These are phyloP conservation scores for Globisporangium mamillatum DNA, from an alignment of 352 stramenopile species.

Conservation along the genomic window DNA sequence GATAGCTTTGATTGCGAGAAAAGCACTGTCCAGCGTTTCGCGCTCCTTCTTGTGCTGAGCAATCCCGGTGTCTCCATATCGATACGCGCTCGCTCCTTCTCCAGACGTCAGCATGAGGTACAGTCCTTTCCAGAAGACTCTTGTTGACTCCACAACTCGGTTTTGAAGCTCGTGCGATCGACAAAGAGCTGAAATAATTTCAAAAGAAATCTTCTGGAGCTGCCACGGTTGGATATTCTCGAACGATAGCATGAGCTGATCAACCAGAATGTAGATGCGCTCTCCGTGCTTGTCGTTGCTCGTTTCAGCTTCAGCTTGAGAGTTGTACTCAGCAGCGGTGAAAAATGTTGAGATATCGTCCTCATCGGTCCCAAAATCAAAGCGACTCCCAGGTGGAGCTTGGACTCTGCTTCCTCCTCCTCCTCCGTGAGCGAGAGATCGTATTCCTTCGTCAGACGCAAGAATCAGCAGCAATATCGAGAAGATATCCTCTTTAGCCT, in stretches of 20 bases:
- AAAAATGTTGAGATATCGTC: conserved; percentile 55
- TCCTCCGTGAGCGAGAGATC: conserved; percentile 30
- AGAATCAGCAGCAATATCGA: conserved; percentile 50
- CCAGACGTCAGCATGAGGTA: conserved; percentile 74
- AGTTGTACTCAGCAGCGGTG: conserved; percentile 47
- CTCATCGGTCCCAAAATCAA: conserved; percentile 40
- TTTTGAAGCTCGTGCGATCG: conserved; percentile 47
- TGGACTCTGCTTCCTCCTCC: background rate
- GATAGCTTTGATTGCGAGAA: conserved; percentile 56
- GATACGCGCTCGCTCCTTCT: conserved; percentile 46
- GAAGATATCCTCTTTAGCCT: conserved; percentile 52
- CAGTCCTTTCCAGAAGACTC: conserved; percentile 76
- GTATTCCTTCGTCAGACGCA: conserved; percentile 42
- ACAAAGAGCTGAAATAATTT: conserved; percentile 70
- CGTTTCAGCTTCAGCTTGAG: conserved; percentile 29
- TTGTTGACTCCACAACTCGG: conserved; percentile 59
- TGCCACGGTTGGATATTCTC: conserved; percentile 79
- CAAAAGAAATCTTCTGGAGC: conserved; percentile 75
- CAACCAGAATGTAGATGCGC: conserved; percentile 57
- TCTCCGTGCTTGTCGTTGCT: conserved; percentile 34
- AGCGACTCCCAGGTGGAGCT: conserved; percentile 21
- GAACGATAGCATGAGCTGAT: conserved; percentile 63
- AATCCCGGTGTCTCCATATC: conserved; percentile 28
- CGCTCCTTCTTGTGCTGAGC: conserved; percentile 54
- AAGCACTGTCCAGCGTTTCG: conserved; percentile 75